These are phyloP conservation scores for Neonectria sp. DNA, from an alignment of 2,329 filamentous ascomycete species.

Conservation along the genomic window DNA sequence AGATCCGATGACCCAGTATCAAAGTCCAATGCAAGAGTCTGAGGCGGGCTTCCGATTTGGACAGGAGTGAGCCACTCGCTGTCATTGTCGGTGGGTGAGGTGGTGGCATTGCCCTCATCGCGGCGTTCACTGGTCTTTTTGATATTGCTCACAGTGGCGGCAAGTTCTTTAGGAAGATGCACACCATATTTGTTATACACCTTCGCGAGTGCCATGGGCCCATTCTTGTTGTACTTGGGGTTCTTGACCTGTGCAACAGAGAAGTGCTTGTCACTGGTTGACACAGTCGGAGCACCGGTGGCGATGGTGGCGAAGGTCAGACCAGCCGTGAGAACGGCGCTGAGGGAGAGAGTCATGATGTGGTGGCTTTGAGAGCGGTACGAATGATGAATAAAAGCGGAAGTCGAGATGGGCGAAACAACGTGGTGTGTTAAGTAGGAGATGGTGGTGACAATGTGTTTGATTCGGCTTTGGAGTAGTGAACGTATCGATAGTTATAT, in stretches of 20 bases:
- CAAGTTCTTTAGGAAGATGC: slow-evolving; percentile 51
- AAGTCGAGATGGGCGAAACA: not conserved
- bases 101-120: slow-evolving; percentile 48
- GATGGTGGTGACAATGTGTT: not conserved
- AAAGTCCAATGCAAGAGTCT: slow-evolving; percentile 60
- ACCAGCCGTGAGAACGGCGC: slow-evolving; percentile 13
- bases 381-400: not conserved
- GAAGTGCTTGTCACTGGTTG: slow-evolving; percentile 25
- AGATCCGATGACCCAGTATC: slow-evolving; percentile 64
- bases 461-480: not conserved
- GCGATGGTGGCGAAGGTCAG: slow-evolving; percentile 16
- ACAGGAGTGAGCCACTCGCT: slow-evolving; percentile 58
- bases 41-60: slow-evolving; percentile 59
- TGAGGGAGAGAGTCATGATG: slow-evolving; percentile 19
- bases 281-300: slow-evolving; percentile 9
- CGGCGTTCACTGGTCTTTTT: slow-evolving; percentile 29
- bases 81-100: slow-evolving; percentile 51
- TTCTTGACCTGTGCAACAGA: slow-evolving; percentile 57
- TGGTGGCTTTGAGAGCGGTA: not conserved
- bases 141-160: slow-evolving; percentile 15
- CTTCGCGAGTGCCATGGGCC: slow-evolving; percentile 51
- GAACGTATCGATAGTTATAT: not conserved
- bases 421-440: not conserved
- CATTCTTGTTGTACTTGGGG: slow-evolving; percentile 51
- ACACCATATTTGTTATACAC: slow-evolving; percentile 56